These are phyloP conservation scores for Zoysia matrella DNA, from an alignment of 202 grass and related monocot genomes.

Conservation along the genomic window DNA sequence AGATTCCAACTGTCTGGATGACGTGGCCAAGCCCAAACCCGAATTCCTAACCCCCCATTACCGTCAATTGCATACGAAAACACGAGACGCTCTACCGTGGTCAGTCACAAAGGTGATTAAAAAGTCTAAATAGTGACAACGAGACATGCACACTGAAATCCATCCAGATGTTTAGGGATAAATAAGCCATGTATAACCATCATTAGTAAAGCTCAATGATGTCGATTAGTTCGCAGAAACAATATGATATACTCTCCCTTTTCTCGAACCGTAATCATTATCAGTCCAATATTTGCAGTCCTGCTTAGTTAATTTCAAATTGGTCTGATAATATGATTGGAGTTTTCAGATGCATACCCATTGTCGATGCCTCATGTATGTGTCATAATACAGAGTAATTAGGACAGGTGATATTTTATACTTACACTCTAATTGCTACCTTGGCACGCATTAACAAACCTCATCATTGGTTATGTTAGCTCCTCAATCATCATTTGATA, in stretches of 20 bases:
- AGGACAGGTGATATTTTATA: conserved; percentile 45
- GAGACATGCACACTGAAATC: background rate
- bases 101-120: background rate
- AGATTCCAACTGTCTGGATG: conserved; percentile 73
- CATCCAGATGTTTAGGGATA: background rate
- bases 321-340: conserved; percentile 52
- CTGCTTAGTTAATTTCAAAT: conserved; percentile 36
- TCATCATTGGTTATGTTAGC: conserved; percentile 55
- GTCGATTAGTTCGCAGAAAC: conserved; percentile 29
- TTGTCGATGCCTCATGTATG: background rate
- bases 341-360: conserved; percentile 28
- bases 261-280: conserved; percentile 45
- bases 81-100: too few species aligned
- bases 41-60: too few species aligned
- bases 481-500: conserved; percentile 72
- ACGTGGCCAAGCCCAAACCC: too few species aligned
- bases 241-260: background rate
- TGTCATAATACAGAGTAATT: conserved; percentile 58
- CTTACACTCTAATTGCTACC: conserved; percentile 40
- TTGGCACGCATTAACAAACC: conserved; percentile 35
- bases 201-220: conserved; percentile 8
- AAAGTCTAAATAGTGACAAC: background rate
- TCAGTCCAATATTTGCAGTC: conserved; percentile 35
- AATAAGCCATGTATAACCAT: conserved; percentile 2
- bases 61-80: too few species aligned